phyloP scores from a whole-genome alignment of 225 moss, liverwort and hornwort species.

The Sphagnum contortum region DNA sequence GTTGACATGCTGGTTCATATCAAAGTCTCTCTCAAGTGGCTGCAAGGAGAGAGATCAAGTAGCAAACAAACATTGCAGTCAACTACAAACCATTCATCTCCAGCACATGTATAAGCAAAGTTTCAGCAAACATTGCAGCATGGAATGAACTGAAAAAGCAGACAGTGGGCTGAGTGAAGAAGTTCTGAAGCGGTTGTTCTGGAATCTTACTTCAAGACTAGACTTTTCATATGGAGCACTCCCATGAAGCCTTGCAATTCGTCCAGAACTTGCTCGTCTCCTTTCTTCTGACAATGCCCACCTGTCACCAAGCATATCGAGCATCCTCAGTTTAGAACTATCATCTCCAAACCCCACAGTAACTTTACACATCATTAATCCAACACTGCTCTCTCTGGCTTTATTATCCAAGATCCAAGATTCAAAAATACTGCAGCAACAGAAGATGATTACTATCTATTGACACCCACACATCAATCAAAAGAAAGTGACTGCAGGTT shows the following conservation, averaged over 20 bases:
- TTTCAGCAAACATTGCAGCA: background rate
- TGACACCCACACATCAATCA: no score
- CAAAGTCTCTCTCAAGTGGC: conserved; percentile 40
- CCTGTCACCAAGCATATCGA: conserved; percentile 14
- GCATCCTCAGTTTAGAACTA: background rate
- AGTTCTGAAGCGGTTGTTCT: no score
- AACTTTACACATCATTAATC: background rate
- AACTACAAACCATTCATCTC: background rate
- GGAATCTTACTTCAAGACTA: conserved; percentile 34
- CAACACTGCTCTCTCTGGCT: background rate
- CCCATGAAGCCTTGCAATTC: conserved; percentile 46
- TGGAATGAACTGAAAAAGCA: no score
- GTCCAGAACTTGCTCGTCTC: conserved; percentile 37
- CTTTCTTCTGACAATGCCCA: conserved; percentile 50
- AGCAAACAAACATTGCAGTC: background rate
- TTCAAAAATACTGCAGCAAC: background rate
- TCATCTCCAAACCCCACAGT: no score
- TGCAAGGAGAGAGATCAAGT: conserved; percentile 8
- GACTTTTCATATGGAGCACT: conserved; percentile 29
- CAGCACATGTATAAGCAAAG: background rate
- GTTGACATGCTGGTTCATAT: conserved; percentile 62
- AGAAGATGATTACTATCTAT: background rate
- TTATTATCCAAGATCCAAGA: background rate
- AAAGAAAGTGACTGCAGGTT: no score
- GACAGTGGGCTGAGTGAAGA: no score